phyloP scores from a whole-genome alignment of 306 rosid genomes.

The Quercus cerris region DNA sequence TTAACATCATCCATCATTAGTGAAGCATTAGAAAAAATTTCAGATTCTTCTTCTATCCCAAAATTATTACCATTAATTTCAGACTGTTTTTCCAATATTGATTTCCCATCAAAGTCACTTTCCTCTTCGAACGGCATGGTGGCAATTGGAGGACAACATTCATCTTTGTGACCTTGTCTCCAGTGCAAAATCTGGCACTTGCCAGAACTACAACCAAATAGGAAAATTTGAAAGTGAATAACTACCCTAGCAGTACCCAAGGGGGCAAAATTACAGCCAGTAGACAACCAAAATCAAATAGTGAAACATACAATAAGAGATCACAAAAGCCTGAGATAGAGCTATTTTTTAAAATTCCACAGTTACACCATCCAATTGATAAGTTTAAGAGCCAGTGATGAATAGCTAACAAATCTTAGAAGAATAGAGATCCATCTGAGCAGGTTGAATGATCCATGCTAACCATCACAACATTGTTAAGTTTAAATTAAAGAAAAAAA shows the following conservation, averaged over 20 bases:
- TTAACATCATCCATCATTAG: constrained; percentile 24
- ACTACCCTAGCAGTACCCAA: not conserved
- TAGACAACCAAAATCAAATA: not conserved
- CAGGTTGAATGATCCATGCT: not conserved
- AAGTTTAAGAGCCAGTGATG: not conserved
- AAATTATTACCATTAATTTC: constrained; percentile 38
- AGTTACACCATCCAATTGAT: not conserved
- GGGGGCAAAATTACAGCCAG: not conserved
- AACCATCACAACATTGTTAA: not conserved
- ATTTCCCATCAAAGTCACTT: constrained; percentile 18
- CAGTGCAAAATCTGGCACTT: constrained; percentile 86
- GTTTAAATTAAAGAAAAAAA: not conserved
- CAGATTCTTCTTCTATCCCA: constrained; percentile 8
- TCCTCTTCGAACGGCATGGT: constrained; percentile 21
- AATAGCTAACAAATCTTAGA: not conserved
- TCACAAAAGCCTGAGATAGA: not conserved
- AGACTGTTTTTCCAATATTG: constrained; percentile 16
- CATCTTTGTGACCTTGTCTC: constrained; percentile 84
- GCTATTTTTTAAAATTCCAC: not conserved
- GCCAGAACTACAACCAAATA: constrained; percentile 64
- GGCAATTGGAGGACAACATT: constrained; percentile 43
- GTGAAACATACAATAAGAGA: not conserved
- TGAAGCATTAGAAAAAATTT: constrained; percentile 9
- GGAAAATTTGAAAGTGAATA: constrained; percentile 16
- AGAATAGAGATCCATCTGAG: not conserved